A percentile compares a stretch with the other conserved stretches of the same genome.
phyloP scores from a whole-genome alignment of 129 eudicot species.

The Solidago caesia region DNA sequence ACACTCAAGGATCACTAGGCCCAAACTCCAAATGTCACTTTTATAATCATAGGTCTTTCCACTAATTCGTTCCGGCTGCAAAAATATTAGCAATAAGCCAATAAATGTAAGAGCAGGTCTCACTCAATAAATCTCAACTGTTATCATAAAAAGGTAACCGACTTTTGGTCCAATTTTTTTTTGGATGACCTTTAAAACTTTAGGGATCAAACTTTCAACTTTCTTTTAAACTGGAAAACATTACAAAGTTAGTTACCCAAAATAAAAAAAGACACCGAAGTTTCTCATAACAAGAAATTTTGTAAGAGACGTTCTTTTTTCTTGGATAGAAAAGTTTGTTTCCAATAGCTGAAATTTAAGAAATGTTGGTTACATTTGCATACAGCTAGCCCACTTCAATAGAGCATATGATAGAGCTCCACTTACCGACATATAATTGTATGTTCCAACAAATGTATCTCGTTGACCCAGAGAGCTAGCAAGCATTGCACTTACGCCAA shows the following conservation, averaged over 20 bases:
- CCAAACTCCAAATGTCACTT: constrained; percentile 97
- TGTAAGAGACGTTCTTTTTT: too few relatives aligned
- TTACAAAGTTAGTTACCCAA: too few relatives aligned
- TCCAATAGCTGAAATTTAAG: too few relatives aligned
- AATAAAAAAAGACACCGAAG: too few relatives aligned
- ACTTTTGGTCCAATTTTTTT: too few relatives aligned
- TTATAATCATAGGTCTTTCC: constrained; percentile 89
- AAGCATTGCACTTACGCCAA: constrained; percentile 97
- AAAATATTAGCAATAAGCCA: neutral
- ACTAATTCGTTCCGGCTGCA: constrained; percentile 91
- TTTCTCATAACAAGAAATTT: too few relatives aligned
- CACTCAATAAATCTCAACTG: neutral
- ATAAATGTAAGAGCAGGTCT: neutral
- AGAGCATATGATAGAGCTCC: neutral
- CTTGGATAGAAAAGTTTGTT: too few relatives aligned
- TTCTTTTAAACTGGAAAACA: neutral
- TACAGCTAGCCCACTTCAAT: too few relatives aligned
- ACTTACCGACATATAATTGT: constrained; percentile 96
- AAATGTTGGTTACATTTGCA: too few relatives aligned
- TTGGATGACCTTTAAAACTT: too few relatives aligned
- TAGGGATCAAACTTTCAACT: neutral
- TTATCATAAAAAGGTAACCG: neutral
- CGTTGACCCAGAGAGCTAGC: constrained; percentile 97
- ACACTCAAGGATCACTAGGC: constrained; percentile 93
- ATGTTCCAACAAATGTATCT: constrained; percentile 96